Conservation (phyloP, 768 basidiomycete species). For the Artomyces pyxidatus region DNA sequence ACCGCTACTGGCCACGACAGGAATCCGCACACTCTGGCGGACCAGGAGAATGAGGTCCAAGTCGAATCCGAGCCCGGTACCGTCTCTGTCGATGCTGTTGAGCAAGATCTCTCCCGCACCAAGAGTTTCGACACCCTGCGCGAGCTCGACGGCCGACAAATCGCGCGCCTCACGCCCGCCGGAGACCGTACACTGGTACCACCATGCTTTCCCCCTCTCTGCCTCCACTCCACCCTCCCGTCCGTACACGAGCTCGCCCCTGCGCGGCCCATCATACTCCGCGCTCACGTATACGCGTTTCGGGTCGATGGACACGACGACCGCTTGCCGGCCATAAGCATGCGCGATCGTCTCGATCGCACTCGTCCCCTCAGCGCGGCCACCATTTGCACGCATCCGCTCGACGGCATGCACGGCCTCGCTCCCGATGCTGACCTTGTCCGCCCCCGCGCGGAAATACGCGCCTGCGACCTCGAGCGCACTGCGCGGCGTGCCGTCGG, state of each 20-base stretch:
- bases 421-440: constrained; percentile 96
- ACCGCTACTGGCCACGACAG: constrained; percentile 92
- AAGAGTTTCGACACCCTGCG: constrained; percentile 77
- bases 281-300: constrained; percentile 73
- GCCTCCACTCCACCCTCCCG: constrained; percentile 37
- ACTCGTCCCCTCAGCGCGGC: constrained; percentile 60
- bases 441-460: constrained; percentile 96
- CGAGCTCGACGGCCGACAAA: constrained; percentile 87
- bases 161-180: constrained; percentile 82
- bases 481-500: constrained; percentile 79
- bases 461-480: constrained; percentile 93
- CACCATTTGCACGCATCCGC: constrained; percentile 45
- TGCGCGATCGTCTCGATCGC: constrained; percentile 90
- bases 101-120: constrained; percentile 94
- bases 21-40: constrained; percentile 70
- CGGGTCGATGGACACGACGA: constrained; percentile 96
- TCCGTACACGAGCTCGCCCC: constrained; percentile 47
- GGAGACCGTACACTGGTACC: constrained; percentile 97
- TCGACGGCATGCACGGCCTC: constrained; percentile 96
- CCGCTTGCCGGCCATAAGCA: constrained; percentile 91
- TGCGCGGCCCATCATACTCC: constrained; percentile 62
- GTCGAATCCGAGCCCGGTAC: constrained; percentile 89
- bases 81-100: constrained; percentile 96
- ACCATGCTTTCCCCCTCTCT: constrained; percentile 79
- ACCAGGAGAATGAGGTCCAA: constrained; percentile 72